These are phyloP conservation scores for Striga hermonthica DNA, from an alignment of 305 asterid genomes.

Conservation along the genomic window DNA sequence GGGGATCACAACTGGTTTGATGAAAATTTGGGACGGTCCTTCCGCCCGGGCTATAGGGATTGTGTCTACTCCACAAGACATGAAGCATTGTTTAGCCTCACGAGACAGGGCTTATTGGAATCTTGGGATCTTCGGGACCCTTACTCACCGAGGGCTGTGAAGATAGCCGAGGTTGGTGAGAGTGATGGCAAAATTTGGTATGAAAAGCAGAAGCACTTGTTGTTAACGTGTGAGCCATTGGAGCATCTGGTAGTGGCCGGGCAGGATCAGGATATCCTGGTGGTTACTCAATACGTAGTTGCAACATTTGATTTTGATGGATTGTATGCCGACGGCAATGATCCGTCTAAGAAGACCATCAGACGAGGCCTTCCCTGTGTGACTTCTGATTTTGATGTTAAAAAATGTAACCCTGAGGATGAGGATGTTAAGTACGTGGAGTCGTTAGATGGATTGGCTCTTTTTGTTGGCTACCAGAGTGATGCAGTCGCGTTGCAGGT, in stretches of 20 bases:
- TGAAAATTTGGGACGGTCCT: not conserved
- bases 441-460: not conserved
- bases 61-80: not conserved
- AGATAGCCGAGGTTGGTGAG: not conserved
- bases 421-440: not conserved
- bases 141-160: not conserved
- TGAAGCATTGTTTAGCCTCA: not conserved
- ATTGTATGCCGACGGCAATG: not conserved
- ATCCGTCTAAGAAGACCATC: not conserved
- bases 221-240: not conserved
- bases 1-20: not conserved
- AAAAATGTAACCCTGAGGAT: not conserved
- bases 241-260: not conserved
- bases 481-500: not conserved
- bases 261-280: not conserved
- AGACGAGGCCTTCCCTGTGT: not conserved
- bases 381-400: not conserved
- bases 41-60: not conserved
- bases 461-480: not conserved
- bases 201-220: not conserved
- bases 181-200: not conserved
- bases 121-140: not conserved
- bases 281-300: not conserved
- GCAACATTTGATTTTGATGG: not conserved
- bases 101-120: not conserved